phyloP scores from a whole-genome alignment of 2,329 filamentous ascomycete genomes.

The Diatrype stigma region DNA sequence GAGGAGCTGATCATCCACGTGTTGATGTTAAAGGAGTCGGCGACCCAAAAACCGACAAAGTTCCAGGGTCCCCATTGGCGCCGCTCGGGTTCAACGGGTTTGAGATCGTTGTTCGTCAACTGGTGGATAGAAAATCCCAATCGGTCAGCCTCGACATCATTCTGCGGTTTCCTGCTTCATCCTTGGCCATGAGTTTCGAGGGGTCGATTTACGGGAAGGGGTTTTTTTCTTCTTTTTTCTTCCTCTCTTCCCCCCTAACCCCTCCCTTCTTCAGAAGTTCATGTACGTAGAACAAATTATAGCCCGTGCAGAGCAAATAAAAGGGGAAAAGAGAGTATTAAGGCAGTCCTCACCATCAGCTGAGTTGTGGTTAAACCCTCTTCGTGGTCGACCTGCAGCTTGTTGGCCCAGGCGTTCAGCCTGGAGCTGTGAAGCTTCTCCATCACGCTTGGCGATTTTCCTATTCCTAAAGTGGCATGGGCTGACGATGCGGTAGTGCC shows the following conservation, averaged over 20 bases:
- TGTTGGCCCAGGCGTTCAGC: conserved; percentile 45
- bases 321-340: too few relatives aligned
- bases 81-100: conserved; percentile 72
- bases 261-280: too few relatives aligned
- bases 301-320: conserved; percentile 1
- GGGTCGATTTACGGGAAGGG: too few relatives aligned
- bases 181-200: not conserved
- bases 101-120: conserved; percentile 80
- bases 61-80: conserved; percentile 85
- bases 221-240: too few relatives aligned
- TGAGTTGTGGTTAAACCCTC: conserved; percentile 73
- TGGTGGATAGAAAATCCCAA: conserved; percentile 19
- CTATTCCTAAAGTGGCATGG: not conserved
- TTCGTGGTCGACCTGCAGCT: conserved; percentile 69
- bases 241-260: not conserved
- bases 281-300: not conserved
- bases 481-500: not conserved
- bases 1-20: conserved; percentile 91
- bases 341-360: conserved; percentile 58
- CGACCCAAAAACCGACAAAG: conserved; percentile 84
- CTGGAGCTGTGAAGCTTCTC: conserved; percentile 31
- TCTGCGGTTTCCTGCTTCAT: not conserved
- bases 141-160: conserved; percentile 8
- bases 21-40: conserved; percentile 83
- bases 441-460: conserved; percentile 19